Evolutionary conservation across 768 basidiomycete genomes (phyloP).

Genomic region (Psilocybe cyanescens): DNA sequence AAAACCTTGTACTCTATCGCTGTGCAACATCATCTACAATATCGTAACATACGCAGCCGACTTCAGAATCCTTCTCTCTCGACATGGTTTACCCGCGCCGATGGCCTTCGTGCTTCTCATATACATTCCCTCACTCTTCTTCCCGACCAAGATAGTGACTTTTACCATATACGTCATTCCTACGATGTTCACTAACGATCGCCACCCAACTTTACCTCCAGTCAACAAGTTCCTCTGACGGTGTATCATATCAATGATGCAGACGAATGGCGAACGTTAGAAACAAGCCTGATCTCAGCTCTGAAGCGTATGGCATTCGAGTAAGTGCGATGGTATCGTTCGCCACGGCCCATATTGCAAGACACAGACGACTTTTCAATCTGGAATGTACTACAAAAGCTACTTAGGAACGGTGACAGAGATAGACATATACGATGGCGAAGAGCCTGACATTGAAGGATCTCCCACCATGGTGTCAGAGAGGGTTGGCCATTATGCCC

Average conservation of each 20-base stretch:
- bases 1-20: constrained; percentile 10
- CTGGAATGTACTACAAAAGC: constrained; percentile 4
- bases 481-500: constrained; percentile 1
- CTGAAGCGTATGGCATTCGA: constrained; percentile 7
- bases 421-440: constrained; percentile 8
- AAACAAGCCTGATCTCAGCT: constrained; percentile 1
- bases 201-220: constrained; percentile 2
- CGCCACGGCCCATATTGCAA: background rate
- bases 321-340: constrained; percentile 10
- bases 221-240: background rate
- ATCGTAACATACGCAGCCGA: constrained; percentile 12
- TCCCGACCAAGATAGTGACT: constrained; percentile 4
- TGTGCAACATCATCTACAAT: constrained; percentile 15
- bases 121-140: constrained; percentile 13
- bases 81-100: constrained; percentile 8
- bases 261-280: background rate
- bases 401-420: constrained; percentile 7
- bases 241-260: background rate
- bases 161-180: background rate
- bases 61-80: constrained; percentile 10
- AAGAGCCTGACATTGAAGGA: background rate
- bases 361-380: constrained; percentile 1
- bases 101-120: constrained; percentile 9
- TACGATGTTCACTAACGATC: constrained; percentile 14
- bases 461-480: background rate